Evolutionary conservation across 208 protist genomes (phyloP).

Genomic region (Leptomonas seymouri): DNA sequence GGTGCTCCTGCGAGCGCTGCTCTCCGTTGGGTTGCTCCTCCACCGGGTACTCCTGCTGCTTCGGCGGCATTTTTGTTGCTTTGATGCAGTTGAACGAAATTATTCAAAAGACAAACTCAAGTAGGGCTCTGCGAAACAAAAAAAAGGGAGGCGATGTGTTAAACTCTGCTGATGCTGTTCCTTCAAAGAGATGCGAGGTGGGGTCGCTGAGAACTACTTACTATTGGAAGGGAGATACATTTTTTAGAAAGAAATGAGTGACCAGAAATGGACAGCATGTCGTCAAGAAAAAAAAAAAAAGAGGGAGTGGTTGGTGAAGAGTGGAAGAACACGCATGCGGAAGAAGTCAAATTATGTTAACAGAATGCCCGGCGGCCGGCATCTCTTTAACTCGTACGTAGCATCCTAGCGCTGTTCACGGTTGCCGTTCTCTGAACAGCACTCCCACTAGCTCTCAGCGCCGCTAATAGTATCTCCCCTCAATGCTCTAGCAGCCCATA

Average conservation of each 20-base stretch:
- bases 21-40: conserved; percentile 29
- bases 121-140: background rate
- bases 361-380: too few relatives aligned
- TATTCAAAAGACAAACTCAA: background rate
- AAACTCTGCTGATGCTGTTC: conserved; percentile 6
- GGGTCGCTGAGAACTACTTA: conserved; percentile 16
- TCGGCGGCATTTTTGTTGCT: conserved; percentile 8
- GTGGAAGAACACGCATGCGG: too few relatives aligned
- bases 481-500: too few relatives aligned
- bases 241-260: background rate
- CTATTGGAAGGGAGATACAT: background rate
- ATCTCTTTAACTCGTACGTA: too few relatives aligned
- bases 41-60: conserved; percentile 33
- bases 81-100: conserved; percentile 16
- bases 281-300: background rate
- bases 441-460: too few relatives aligned
- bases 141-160: background rate
- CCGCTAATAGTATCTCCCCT: too few relatives aligned
- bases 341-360: too few relatives aligned
- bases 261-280: background rate
- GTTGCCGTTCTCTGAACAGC: too few relatives aligned
- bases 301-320: too few relatives aligned
- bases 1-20: conserved; percentile 17
- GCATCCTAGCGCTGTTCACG: too few relatives aligned
- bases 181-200: conserved; percentile 3